Evolutionary conservation across 2,329 filamentous ascomycete species (phyloP), one percentile per base, ranked within the genome.

Genomic region (Pseudocercospora vitis): DNA sequence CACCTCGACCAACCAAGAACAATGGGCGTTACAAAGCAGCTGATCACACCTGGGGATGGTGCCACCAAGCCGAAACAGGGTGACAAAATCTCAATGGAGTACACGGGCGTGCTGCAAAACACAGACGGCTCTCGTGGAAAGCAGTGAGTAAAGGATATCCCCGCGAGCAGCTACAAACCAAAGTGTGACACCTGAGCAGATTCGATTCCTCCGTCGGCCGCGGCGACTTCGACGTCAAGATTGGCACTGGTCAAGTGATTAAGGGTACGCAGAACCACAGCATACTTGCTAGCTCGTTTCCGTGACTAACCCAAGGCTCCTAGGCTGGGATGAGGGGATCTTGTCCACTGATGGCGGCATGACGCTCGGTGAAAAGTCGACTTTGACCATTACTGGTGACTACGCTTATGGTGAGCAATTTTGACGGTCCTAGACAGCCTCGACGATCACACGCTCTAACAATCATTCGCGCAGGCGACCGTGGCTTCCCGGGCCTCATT

Each of bases 331-430:
- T 61, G 74, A 96, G 75, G 91, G 87, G 62, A 91, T 97, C 49
- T 63, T 77, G 47, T 70, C 64, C 52, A 67, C 65, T 21, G 65
- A 69, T 35, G 64, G 63, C 37, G 78, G 83, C 69, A 96, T 99
- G 92, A 86, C 86, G 70, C 78, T 95, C 55, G 91, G 92, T 71
- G 92, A 97, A 81, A 92, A 89, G 78, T 86, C 90, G 50, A 88
- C 83, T 48, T 80, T 99, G 61, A 87, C 85, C 63, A 96, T 97
- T 70, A 81, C 85, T 59, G 79, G 81, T 66, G 83, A 87, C 69
- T 86, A 76, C 65, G 85, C 77, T 61, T 88, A 88, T 71, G 85
- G 84, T 52, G 71, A n/a, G n/a, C n/a, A n/a, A n/a, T n/a, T n/a
- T n/a, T n/a, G n/a, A n/a, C n/a, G n/a, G n/a, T n/a, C n/a, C n/a